phyloP scores from a whole-genome alignment of 169 alveolate species.

The Sarcocystis neurona region DNA sequence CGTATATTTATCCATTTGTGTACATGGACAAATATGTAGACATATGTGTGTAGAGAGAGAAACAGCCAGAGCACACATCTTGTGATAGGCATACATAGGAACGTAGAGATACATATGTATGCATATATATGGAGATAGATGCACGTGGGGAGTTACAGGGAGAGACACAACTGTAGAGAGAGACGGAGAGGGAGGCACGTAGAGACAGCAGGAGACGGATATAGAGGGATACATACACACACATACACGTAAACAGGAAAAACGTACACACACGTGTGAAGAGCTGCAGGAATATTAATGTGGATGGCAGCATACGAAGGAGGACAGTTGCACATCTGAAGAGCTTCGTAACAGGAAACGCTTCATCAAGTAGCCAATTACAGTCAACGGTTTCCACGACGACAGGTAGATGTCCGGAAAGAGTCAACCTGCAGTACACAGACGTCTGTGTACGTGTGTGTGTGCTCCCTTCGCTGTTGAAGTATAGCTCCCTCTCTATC shows the following conservation, averaged over 20 bases:
- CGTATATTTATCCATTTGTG: not conserved
- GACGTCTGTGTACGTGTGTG: too few relatives aligned
- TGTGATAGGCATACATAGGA: not conserved
- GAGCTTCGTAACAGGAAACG: too few relatives aligned
- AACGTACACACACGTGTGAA: not conserved
- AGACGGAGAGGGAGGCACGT: conserved; percentile 13
- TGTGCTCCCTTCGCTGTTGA: too few relatives aligned
- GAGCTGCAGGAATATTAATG: too few relatives aligned
- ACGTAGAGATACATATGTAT: conserved; percentile 35
- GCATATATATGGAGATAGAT: not conserved
- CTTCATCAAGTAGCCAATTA: too few relatives aligned
- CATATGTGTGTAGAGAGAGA: not conserved
- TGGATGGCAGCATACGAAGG: too few relatives aligned
- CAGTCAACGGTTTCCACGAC: too few relatives aligned
- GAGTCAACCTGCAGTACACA: too few relatives aligned
- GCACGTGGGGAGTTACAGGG: not conserved
- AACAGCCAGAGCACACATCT: not conserved
- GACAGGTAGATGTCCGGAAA: too few relatives aligned
- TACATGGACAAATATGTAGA: not conserved
- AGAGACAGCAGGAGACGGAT: not conserved
- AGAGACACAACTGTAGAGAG: not conserved
- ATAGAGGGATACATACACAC: not conserved
- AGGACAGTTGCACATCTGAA: too few relatives aligned
- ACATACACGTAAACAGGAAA: conserved; percentile 6
- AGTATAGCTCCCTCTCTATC: too few relatives aligned